Evolutionary conservation across 345 rosid genomes (phyloP).

Genomic region (Pugionium cornutum): DNA sequence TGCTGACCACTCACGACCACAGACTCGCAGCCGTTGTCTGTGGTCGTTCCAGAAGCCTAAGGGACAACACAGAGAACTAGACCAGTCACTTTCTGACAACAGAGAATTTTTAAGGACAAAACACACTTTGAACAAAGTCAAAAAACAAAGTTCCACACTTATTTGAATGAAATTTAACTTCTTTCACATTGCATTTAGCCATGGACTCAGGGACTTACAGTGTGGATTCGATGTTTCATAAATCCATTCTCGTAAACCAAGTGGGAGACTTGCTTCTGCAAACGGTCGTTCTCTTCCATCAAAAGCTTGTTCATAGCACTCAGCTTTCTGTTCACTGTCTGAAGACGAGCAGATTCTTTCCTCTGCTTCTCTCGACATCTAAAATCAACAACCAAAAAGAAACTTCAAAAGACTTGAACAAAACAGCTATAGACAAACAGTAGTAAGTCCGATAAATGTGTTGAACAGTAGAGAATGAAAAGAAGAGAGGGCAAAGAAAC

Average conservation of each 20-base stretch:
- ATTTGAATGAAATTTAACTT: neutral
- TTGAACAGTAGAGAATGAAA: neutral
- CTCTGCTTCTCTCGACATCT: constrained; percentile 99
- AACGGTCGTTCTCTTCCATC: constrained; percentile 97
- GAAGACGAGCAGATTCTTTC: constrained; percentile 97
- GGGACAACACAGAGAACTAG: neutral
- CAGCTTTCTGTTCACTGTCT: constrained; percentile 87
- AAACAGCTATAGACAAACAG: constrained; percentile 29
- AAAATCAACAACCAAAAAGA: constrained; percentile 1
- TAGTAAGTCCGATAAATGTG: constrained; percentile 20
- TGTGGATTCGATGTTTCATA: constrained; percentile 64
- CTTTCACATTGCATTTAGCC: neutral
- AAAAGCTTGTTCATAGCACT: constrained; percentile 92
- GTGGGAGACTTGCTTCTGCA: constrained; percentile 97
- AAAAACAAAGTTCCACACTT: neutral
- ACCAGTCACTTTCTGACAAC: constrained; percentile 15
- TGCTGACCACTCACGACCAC: constrained; percentile 98
- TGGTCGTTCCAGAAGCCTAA: constrained; percentile 88
- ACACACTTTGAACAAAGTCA: neutral
- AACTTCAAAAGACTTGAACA: neutral
- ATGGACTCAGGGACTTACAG: constrained; percentile 23
- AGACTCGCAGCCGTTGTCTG: constrained; percentile 99
- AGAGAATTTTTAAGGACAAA: neutral
- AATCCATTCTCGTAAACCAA: constrained; percentile 91
- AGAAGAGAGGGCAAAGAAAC: too few relatives aligned